Evolutionary conservation across 768 basidiomycete genomes (phyloP), one percentile per base, ranked within the genome.

Genomic region (Mrakia frigida): DNA sequence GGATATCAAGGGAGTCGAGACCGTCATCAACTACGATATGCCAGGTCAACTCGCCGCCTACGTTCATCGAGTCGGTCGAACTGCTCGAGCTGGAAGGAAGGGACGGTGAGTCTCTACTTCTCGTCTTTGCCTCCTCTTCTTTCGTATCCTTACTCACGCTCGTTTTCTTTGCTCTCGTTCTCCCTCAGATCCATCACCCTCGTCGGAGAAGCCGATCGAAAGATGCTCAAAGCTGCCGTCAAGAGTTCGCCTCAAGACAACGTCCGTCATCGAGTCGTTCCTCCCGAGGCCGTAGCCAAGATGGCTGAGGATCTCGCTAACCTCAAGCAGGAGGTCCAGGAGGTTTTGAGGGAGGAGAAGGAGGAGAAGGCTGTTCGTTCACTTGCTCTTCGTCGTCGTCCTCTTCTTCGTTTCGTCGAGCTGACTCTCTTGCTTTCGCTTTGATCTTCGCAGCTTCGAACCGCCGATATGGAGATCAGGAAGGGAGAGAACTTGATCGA

Each of bases 21-120:
- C 94, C 3, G 93, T 99, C 78, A 94, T 99, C 83, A 99, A 99
- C 84, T 98, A 95, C 82, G 97, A 99, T 82, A 97, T 98, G 96
- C 97, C 97, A 14, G 87, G 88, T 28, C 92, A 94, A 81, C 85
- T 98, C 46, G 89, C 92, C 11, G 94, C 94, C 80, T 99, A 99
- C 84, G 87, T 98, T 43, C 97, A 99, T 83, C 91, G 97, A 77
- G 96, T 98, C 33, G 97, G 97, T 80, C 88, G 97, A 82, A 99
- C 97, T 69, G 97, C 97, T 39, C 90, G 97, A 82, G 96, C 97
- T 5, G 97, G 97, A 7, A 88, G 88, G 80, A 91, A 90, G 81
- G 97, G 97, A 83, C 88, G 95, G 92, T 93, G 79, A 79, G 90
- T 85, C 50, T 21, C 16, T 28, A 43, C 67, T 72, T 50, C 41